Evolutionary conservation across 371 early-diverging fungal genomes (phyloP).

Genomic region (Blastocladiella emersonii): DNA sequence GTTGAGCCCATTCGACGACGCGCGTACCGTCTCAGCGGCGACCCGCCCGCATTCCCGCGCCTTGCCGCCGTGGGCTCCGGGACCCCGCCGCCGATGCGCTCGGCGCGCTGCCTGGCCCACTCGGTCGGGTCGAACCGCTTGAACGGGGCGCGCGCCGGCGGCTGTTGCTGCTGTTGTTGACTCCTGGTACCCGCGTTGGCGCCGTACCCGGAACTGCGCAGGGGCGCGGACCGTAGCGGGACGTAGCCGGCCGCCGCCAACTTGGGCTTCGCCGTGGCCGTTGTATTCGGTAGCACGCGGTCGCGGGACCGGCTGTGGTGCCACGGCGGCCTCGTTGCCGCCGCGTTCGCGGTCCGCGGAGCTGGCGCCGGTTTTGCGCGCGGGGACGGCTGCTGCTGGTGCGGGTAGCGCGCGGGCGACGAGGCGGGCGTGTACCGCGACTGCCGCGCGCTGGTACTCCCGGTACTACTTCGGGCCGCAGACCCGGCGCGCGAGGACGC

Average conservation of each 20-base stretch:
- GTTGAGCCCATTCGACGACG: too few relatives aligned
- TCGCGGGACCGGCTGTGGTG: neutral
- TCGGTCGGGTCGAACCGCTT: constrained; percentile 2
- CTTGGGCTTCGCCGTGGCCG: neutral
- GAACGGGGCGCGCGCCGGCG: neutral
- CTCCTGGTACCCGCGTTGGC: neutral
- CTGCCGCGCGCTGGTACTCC: neutral
- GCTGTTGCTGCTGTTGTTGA: neutral
- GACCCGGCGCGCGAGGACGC: neutral
- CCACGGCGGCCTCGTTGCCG: neutral
- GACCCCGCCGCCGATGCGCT: neutral
- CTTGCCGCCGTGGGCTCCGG: too few relatives aligned
- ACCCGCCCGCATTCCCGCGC: too few relatives aligned
- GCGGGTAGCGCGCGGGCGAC: neutral
- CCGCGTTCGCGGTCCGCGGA: neutral
- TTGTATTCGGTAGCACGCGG: neutral
- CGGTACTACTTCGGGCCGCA: neutral
- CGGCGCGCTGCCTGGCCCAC: neutral
- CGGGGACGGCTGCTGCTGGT: neutral
- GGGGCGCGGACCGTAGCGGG: neutral
- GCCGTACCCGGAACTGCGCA: neutral
- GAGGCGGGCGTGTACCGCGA: neutral
- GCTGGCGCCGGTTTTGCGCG: too few relatives aligned
- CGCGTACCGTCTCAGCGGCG: too few relatives aligned
- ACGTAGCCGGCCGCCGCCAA: neutral